Conservation (phyloP, 768 basidiomycete species). For the Leccinum longicurvipes region DNA sequence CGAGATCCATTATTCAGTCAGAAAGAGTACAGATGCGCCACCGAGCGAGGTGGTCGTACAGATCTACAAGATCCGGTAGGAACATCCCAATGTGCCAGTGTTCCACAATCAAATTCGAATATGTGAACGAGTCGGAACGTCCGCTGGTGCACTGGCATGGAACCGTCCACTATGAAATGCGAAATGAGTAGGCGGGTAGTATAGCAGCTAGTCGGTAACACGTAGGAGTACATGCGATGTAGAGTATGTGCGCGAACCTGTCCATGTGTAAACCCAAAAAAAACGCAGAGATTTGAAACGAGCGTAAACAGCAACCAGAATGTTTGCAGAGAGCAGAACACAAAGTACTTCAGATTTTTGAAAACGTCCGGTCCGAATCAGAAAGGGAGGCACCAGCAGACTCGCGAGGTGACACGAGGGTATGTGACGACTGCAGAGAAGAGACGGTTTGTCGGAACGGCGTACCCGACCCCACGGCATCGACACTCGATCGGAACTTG, state of each 20-base stretch:
- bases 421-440: constrained; percentile 7
- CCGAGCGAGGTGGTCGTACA: constrained; percentile 57
- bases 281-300: neutral
- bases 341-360: neutral
- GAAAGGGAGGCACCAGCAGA: neutral
- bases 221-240: constrained; percentile 6
- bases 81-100: neutral
- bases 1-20: constrained; percentile 76
- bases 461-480: constrained; percentile 8
- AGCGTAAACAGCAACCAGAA: neutral
- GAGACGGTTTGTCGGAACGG: constrained; percentile 5
- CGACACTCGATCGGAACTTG: constrained; percentile 11
- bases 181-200: neutral
- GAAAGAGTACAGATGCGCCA: constrained; percentile 34
- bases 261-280: neutral
- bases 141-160: neutral
- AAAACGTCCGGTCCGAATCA: constrained; percentile 10
- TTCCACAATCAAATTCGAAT: neutral
- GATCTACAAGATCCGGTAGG: constrained; percentile 72
- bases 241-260: constrained; percentile 1
- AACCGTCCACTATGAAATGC: neutral
- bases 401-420: neutral
- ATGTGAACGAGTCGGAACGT: neutral
- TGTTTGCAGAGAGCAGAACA: neutral
- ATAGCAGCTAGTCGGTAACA: constrained; percentile 16